Evolutionary conservation across 2,329 filamentous ascomycete species (phyloP).

Genomic region (Hymenoscyphus salicellus): DNA sequence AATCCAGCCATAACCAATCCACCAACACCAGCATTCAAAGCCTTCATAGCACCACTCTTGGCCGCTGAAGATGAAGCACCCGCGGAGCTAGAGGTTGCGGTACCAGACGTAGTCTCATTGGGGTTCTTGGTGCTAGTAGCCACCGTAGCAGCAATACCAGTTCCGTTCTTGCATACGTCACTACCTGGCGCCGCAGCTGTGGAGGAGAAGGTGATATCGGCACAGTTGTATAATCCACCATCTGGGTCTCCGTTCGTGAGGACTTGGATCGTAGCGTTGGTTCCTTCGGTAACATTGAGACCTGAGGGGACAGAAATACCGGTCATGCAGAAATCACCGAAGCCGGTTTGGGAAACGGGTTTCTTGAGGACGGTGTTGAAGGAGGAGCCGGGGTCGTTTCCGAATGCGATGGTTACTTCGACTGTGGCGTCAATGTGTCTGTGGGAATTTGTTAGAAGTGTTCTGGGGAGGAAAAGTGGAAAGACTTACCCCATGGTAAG

Average conservation of each 20-base stretch:
- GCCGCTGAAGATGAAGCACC: neutral
- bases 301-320: constrained; percentile 52
- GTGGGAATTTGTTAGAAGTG: neutral
- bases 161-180: constrained; percentile 55
- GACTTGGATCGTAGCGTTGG: constrained; percentile 67
- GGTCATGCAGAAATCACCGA: constrained; percentile 64
- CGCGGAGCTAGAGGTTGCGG: constrained; percentile 8
- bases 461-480: neutral
- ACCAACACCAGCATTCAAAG: constrained; percentile 1
- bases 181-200: constrained; percentile 45
- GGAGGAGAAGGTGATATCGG: constrained; percentile 66
- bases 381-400: constrained; percentile 22
- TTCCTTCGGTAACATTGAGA: constrained; percentile 53
- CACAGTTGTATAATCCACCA: constrained; percentile 70
- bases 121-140: constrained; percentile 12
- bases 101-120: constrained; percentile 15
- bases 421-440: constrained; percentile 41
- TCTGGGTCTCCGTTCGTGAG: constrained; percentile 59
- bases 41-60: constrained; percentile 4
- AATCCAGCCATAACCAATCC: constrained; percentile 11
- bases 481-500: constrained; percentile 42
- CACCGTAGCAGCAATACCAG: constrained; percentile 46
- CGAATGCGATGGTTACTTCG: constrained; percentile 29
- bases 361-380: constrained; percentile 29
- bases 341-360: constrained; percentile 26